Evolutionary conservation across 116 monocot genomes (phyloP), one percentile per base, ranked within the genome.

Genomic region (Cymodocea nodosa): DNA sequence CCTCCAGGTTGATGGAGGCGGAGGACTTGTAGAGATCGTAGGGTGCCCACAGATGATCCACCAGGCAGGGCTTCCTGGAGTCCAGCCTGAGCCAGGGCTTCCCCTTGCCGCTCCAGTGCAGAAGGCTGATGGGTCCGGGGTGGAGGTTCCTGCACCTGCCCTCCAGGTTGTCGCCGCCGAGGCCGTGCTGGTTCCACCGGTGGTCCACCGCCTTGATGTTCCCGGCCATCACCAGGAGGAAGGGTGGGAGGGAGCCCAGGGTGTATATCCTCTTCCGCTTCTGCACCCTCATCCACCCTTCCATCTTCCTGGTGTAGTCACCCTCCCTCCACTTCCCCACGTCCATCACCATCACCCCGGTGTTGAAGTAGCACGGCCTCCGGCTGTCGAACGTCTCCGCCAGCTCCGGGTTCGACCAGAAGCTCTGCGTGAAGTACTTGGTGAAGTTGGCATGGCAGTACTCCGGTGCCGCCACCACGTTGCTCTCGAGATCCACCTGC

Each of bases 401-500:
- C 17, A 74, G 62, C 17, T 9, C 37, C 16, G 59, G 16, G 24
- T 74, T 60, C 35, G 48, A 18, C 74, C 74, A 74, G 74, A 74
- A 74, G 23, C 23, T 68, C 17, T 57, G 59, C 67, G 89, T 89
- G 75, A 93, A 89, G 79, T 93, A 93, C 66, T 89, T 81, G 70
- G 83, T 89, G 75, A 93, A 93, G 68, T 93, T 89, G 50, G 89
- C 83, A 51, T 89, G 93, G 79, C 93, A 89, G 70, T 93, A 93
- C 74, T 93, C 93, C 39, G 87, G 84, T 57, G 87, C 87, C 0
- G 74, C 74, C 1, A 74, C 67, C 53, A 74, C 61, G 24, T 59
- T 68, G 15, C 20, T 49, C 35, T 66, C 58, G 2, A 73, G 25
- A 59, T 56, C 59, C 4, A 67, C 64, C 64, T 62, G 62, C 18